Conservation (phyloP, 345 rosid species). For the Clausena lansium region DNA sequence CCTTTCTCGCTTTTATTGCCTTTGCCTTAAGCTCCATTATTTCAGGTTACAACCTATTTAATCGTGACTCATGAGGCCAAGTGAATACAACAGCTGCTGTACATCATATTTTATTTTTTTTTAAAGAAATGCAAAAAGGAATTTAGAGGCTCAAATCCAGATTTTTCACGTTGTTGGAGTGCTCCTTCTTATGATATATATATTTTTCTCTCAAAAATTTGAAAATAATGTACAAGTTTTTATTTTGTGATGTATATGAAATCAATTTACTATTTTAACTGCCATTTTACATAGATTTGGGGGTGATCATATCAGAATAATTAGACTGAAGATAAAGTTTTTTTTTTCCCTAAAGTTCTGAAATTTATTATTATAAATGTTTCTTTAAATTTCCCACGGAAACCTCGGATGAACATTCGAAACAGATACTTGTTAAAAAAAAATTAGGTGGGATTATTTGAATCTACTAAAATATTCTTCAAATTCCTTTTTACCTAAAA, state of each 20-base stretch:
- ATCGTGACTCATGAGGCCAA: conserved; percentile 29
- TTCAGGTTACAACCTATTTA: conserved; percentile 71
- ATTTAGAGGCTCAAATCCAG: neutral
- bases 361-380: too few relatives aligned
- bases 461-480: too few relatives aligned
- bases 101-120: neutral
- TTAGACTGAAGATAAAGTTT: too few relatives aligned
- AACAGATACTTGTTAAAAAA: too few relatives aligned
- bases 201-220: neutral
- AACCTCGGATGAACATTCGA: too few relatives aligned
- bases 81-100: conserved; percentile 17
- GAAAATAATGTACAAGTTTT: conserved; percentile 1
- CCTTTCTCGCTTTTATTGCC: conserved; percentile 76
- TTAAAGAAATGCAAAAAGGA: neutral
- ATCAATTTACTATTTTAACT: neutral
- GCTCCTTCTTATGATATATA: neutral
- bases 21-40: conserved; percentile 75
- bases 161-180: conserved; percentile 15
- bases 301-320: too few relatives aligned
- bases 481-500: too few relatives aligned
- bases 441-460: too few relatives aligned
- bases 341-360: too few relatives aligned
- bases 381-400: too few relatives aligned
- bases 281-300: too few relatives aligned
- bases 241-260: neutral